Conservation (phyloP, 2,329 filamentous ascomycete genomes). For the Ceratocystis eucalypticola region DNA sequence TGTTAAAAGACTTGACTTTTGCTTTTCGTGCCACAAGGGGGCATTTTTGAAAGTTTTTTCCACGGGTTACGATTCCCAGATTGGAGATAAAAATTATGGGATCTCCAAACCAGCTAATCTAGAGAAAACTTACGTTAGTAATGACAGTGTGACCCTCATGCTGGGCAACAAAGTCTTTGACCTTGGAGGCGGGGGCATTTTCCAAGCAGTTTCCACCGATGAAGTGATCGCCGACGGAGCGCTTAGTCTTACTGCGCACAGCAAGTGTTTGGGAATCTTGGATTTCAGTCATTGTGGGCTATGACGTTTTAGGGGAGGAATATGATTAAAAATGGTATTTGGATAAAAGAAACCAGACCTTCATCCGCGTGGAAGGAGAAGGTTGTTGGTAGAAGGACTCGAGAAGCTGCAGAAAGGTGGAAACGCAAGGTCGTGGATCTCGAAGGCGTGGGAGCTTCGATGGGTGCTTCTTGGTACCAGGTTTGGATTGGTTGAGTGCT, state of each 20-base stretch:
- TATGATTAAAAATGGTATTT: constrained; percentile 13
- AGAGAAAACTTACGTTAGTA: constrained; percentile 60
- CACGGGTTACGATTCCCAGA: neutral
- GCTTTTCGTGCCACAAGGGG: neutral
- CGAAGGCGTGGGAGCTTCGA: constrained; percentile 19
- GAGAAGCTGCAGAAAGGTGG: constrained; percentile 5
- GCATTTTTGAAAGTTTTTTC: neutral
- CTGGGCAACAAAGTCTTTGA: constrained; percentile 89
- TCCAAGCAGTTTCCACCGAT: constrained; percentile 85
- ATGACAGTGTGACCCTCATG: constrained; percentile 96
- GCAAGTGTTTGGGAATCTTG: constrained; percentile 34
- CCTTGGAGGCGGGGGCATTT: constrained; percentile 66
- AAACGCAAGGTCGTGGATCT: constrained; percentile 6
- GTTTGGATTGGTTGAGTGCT: constrained; percentile 15
- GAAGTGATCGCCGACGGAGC: constrained; percentile 81
- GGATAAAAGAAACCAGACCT: constrained; percentile 5
- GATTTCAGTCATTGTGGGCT: constrained; percentile 36
- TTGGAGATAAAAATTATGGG: neutral
- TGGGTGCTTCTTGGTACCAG: neutral
- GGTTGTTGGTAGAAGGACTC: constrained; percentile 5
- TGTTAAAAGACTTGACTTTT: neutral
- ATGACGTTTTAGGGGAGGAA: constrained; percentile 10
- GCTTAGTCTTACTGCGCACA: constrained; percentile 41
- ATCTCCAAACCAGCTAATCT: neutral
- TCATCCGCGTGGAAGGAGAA: constrained; percentile 14